A percentile compares a stretch with the other conserved stretches of the same genome.
phyloP scores from a whole-genome alignment of 129 eudicot species.

The Escallonia rubra region DNA sequence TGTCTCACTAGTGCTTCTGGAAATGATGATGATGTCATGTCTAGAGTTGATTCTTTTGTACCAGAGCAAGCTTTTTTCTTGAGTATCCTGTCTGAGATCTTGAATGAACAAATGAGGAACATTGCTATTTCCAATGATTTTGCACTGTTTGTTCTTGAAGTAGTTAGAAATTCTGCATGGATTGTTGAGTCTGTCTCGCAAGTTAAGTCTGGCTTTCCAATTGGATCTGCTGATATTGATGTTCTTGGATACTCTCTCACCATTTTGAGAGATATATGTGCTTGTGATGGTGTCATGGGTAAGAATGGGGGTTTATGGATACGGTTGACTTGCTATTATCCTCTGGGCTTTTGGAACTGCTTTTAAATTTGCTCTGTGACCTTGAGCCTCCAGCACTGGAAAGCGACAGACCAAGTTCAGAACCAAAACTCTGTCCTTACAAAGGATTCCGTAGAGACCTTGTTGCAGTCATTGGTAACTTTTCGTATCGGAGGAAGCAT shows the following conservation, averaged over 20 bases:
- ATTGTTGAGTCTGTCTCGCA: slow-evolving; percentile 35
- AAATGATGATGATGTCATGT: slow-evolving; percentile 6
- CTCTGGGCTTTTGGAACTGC: slow-evolving; percentile 54
- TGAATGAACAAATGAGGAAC: slow-evolving; percentile 56
- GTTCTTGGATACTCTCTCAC: slow-evolving; percentile 69
- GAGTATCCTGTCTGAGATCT: slow-evolving; percentile 51
- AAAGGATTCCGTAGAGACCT: slow-evolving; percentile 80
- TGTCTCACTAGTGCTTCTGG: slow-evolving; percentile 2
- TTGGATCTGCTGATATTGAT: slow-evolving; percentile 46
- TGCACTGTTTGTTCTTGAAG: slow-evolving; percentile 31
- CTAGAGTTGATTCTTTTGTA: slow-evolving; percentile 26
- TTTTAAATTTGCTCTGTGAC: slow-evolving; percentile 41
- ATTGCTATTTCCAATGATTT: slow-evolving; percentile 37
- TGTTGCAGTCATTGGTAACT: slow-evolving; percentile 73
- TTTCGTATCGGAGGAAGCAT: slow-evolving; percentile 46
- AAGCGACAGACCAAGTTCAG: slow-evolving; percentile 14
- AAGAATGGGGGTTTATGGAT: slow-evolving; percentile 19
- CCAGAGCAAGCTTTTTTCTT: slow-evolving; percentile 58
- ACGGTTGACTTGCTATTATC: slow-evolving; percentile 41
- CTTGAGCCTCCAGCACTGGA: slow-evolving; percentile 76
- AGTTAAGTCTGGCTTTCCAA: slow-evolving; percentile 51
- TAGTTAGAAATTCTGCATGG: slow-evolving; percentile 33
- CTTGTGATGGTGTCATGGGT: slow-evolving; percentile 24
- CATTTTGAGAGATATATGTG: slow-evolving; percentile 70
- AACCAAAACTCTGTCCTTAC: slow-evolving; percentile 54